These are phyloP conservation scores for Hammondia hammondi DNA, from an alignment of 169 alveolate species.

Conservation along the genomic window DNA sequence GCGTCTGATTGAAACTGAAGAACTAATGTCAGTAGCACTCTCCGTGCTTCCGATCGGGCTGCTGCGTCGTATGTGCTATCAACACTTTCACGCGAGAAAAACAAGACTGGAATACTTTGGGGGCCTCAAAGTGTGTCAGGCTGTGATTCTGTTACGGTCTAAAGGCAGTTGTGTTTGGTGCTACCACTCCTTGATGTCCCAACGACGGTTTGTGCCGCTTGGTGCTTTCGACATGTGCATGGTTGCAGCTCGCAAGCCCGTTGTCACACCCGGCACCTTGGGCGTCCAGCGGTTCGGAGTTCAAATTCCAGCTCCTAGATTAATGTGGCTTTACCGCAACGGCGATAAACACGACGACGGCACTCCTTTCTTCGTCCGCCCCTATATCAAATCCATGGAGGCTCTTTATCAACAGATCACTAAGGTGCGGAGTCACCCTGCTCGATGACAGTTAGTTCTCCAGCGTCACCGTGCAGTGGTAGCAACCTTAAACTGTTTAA, in stretches of 20 bases:
- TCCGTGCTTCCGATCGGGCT: too few species aligned
- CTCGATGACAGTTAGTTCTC: not conserved
- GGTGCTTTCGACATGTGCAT: not conserved
- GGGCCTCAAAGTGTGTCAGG: too few species aligned
- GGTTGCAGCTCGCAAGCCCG: conserved; percentile 66
- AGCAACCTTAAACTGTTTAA: not conserved
- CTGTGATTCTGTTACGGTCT: not conserved
- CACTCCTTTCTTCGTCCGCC: conserved; percentile 82
- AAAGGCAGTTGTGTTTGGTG: too few species aligned
- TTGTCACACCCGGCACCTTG: conserved; percentile 79
- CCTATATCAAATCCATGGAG: conserved; percentile 81
- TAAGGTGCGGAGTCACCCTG: conserved; percentile 70
- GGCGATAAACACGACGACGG: conserved; percentile 92
- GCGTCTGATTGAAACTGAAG: not conserved
- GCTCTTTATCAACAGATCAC: conserved; percentile 82
- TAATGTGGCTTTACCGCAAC: conserved; percentile 89
- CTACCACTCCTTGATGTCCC: not conserved
- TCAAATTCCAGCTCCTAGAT: conserved; percentile 85
- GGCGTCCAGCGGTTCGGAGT: conserved; percentile 88
- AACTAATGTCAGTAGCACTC: too few species aligned
- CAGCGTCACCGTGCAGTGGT: not conserved
- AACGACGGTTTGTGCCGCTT: not conserved
- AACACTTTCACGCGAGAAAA: too few species aligned
- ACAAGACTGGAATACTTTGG: too few species aligned
- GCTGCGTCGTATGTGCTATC: too few species aligned